A percentile compares a stretch with the other conserved stretches of the same genome.
Conservation (phyloP, 805 yeast genomes). For the Kodamaea nitidulidarum region DNA sequence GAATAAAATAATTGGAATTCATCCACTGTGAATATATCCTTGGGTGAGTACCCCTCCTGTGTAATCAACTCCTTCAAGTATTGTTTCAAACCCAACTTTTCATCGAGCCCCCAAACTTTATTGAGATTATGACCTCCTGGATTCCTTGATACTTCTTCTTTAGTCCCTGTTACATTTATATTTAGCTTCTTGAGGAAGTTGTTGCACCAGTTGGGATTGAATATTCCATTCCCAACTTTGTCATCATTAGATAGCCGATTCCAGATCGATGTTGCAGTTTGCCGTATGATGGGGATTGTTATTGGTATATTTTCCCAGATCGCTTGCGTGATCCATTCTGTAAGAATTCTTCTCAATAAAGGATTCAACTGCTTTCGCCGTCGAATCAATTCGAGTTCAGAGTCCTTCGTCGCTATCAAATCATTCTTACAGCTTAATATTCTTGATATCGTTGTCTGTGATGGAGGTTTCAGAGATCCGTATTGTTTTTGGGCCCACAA, state of each 20-base stretch:
- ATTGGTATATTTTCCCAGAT: slow-evolving; percentile 65
- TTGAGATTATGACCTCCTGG: slow-evolving; percentile 29
- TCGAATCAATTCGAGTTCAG: slow-evolving; percentile 48
- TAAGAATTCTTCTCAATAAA: slow-evolving; percentile 51
- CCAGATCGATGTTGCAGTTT: slow-evolving; percentile 64
- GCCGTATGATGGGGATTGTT: slow-evolving; percentile 58
- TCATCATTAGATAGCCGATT: slow-evolving; percentile 49
- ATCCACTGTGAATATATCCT: slow-evolving; percentile 55
- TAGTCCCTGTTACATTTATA: slow-evolving; percentile 46
- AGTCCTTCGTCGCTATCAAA: slow-evolving; percentile 45
- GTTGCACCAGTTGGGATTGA: slow-evolving; percentile 59
- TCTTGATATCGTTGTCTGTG: slow-evolving; percentile 65
- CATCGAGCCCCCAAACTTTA: slow-evolving; percentile 61
- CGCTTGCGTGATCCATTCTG: slow-evolving; percentile 69
- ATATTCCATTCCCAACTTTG: slow-evolving; percentile 63
- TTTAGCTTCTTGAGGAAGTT: slow-evolving; percentile 46
- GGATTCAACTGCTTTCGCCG: slow-evolving; percentile 54
- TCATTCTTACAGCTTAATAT: slow-evolving; percentile 55
- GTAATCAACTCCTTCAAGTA: slow-evolving; percentile 33
- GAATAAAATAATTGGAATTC: slow-evolving; percentile 59
- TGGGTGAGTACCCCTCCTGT: slow-evolving; percentile 38
- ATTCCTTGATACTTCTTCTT: slow-evolving; percentile 35
- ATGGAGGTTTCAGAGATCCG: slow-evolving; percentile 51
- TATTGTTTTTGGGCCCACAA: slow-evolving; percentile 58
- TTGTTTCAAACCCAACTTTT: slow-evolving; percentile 45